Base-by-base conservation (phyloP, 2,329 filamentous ascomycete genomes). In the Xylaria sp. region DNA sequence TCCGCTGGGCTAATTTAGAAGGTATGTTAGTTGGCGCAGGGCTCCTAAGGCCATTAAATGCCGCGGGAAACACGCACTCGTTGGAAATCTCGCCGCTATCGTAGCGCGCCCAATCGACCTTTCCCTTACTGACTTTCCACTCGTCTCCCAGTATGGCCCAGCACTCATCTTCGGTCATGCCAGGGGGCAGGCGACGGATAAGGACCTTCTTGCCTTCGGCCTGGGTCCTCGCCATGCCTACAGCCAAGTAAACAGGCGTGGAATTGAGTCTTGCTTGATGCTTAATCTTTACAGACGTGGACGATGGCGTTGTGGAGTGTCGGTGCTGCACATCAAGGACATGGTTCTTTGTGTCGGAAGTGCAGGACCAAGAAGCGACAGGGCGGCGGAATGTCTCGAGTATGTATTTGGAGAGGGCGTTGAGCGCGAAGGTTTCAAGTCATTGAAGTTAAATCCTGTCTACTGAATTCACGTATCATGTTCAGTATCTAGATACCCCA, bases 101-200 rank as follows among this genome's bases (percentile, higher is more conserved):
- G 72, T 84, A 99, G 58, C 87, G 87, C 72, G 92, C 85, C 93
- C 93, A 97, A 79, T 97, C 94, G 13, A 97, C 89, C 77, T 90
- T 96, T 38, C 93, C 93, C 57, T 87, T 88, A n/a, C 92, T 92
- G 3, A 87, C 75, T 75, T 90, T 92, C 95, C 95, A 98, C 58
- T 94, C 91, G 1, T 90, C 86, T 4, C 94, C 94, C 13, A 97
- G 79, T 9, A 89, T 85, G 15, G 83, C 80, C 74, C 90, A 84
- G 71, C 97, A 95, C 76, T 99, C 96, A 0, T 86, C 80, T 76
- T 93, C 88, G 0, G 92, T 97, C 79, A 99, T 85, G 9, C 92
- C 93, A 1, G 96, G 94, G 10, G 96, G 93, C 4, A 99, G 87
- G 66, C 95, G 88, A 61, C 97, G 90, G 63, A 97, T 85, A 28